Base-by-base conservation (phyloP, 2,329 filamentous ascomycete genomes). In the Pyricularia grisea region DNA sequence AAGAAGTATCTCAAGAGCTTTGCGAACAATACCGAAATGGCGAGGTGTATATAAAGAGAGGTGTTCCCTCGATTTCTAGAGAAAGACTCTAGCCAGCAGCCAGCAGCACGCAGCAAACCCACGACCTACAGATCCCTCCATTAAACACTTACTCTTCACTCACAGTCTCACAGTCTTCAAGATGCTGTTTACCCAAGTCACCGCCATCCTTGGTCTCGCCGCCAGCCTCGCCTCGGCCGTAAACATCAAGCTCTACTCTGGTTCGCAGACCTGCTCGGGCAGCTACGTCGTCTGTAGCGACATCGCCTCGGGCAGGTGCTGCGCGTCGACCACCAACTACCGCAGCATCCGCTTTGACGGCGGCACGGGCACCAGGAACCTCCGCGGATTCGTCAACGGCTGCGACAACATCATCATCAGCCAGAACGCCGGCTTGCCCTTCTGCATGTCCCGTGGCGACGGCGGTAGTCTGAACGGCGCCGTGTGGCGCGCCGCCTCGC, bases 391-490 rank as follows among this genome's bases (percentile, higher is more conserved):
- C 33, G 65, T 42, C 33, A 28, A 27, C 65, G 31, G 65, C 33
- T 66, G 65, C 65, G 14, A 42, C 65, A 42, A 50, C 30, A 7
- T 66, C 33, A 27, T 36, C 33, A 28, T 25, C 33, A 55, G 30
- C 23, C 31, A 27, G 10, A 36, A 42, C n/a, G 42, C 65, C n/a
- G 17, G 31, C 33, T 14, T 42, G 11, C 25, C 23, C 23, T 66
- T 66, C 33, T 66, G 65, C 65, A 66, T 66, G 65, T 42, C 65
- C 23, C 61, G 61, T n/a, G 61, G 61, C 30, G 61, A 65, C 61
- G 61, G 61, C 30, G 61, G 61, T 12, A 65, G 17, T 27, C 23
- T 25, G 31, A 50, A 36, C 3, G 65, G 65, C n/a, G 20, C 5
- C 33, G 65, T 50, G n/a, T 42, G 61, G 61, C 61, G 25, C 65